phyloP scores from a whole-genome alignment of 1,284 basidiomycete genomes.

The Apiotrichum gamsii region DNA sequence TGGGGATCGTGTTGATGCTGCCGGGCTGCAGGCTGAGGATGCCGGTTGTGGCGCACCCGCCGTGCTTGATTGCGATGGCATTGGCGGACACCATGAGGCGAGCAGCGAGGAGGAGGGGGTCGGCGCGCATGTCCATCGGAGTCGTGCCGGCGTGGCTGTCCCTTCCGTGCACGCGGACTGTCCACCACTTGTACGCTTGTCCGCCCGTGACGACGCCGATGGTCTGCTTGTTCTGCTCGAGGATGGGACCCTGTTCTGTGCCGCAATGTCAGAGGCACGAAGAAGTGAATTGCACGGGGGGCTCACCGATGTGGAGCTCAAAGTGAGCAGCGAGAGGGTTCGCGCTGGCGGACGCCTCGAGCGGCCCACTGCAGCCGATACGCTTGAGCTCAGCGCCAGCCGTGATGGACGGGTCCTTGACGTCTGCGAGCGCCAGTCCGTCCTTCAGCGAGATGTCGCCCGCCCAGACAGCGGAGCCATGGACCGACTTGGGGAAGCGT shows the following conservation, averaged over 20 bases:
- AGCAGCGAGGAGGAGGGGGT: conserved; percentile 17
- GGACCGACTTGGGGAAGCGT: conserved; percentile 14
- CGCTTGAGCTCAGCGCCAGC: conserved; percentile 14
- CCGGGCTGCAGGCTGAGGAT: conserved; percentile 13
- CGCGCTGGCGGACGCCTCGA: conserved; percentile 1
- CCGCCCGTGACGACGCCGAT: conserved; percentile 26
- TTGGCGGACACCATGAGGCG: conserved; percentile 16
- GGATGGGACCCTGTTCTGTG: conserved; percentile 29
- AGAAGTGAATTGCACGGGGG: too few relatives aligned
- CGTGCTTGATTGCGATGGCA: conserved; percentile 10
- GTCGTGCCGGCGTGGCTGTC: conserved; percentile 30
- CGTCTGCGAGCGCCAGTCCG: conserved; percentile 9
- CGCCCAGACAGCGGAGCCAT: conserved; percentile 23
- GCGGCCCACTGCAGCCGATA: conserved; percentile 11
- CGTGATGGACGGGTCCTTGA: conserved; percentile 8
- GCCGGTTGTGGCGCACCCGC: conserved; percentile 22
- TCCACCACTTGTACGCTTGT: conserved; percentile 31
- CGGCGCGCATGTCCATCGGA: conserved; percentile 20
- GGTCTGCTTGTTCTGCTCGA: conserved; percentile 14
- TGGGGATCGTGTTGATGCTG: conserved; percentile 23
- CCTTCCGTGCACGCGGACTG: conserved; percentile 18
- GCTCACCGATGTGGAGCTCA: conserved; percentile 27
- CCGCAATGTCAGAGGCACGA: neutral
- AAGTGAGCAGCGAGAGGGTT: conserved; percentile 31
- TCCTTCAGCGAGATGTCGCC: conserved; percentile 5